Conservation (phyloP, 768 basidiomycete species). For the Boletus pseudo-olivaceus region DNA sequence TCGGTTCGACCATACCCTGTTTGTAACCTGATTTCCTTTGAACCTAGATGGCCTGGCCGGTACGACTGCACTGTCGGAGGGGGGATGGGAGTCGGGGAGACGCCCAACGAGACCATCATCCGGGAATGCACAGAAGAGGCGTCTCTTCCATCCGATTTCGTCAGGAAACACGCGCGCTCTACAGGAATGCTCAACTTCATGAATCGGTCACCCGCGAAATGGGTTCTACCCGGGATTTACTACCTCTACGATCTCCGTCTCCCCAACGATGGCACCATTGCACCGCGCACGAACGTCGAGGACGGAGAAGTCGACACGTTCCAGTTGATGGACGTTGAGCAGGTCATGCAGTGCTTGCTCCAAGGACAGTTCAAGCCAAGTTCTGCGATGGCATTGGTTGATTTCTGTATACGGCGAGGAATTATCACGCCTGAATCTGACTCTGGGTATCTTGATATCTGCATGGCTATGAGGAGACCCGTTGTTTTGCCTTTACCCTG, state of each 20-base stretch:
- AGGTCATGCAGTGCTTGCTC: slow-evolving; percentile 33
- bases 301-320: slow-evolving; percentile 45
- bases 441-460: slow-evolving; percentile 21
- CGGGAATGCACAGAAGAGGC: slow-evolving; percentile 45
- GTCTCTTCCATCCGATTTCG: slow-evolving; percentile 36
- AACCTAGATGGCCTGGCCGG: slow-evolving; percentile 28
- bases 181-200: slow-evolving; percentile 39
- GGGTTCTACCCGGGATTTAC: slow-evolving; percentile 45
- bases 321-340: slow-evolving; percentile 34
- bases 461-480: slow-evolving; percentile 19
- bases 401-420: slow-evolving; percentile 41
- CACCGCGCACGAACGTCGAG: slow-evolving; percentile 33
- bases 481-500: slow-evolving; percentile 21
- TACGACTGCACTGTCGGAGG: slow-evolving; percentile 46
- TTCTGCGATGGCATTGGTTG: slow-evolving; percentile 41
- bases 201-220: slow-evolving; percentile 41
- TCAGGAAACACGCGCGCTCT: slow-evolving; percentile 29
- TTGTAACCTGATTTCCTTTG: not conserved
- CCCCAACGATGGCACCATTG: slow-evolving; percentile 31
- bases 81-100: slow-evolving; percentile 40
- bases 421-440: slow-evolving; percentile 24
- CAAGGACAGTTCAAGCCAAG: slow-evolving; percentile 40
- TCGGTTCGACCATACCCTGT: not conserved
- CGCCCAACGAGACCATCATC: slow-evolving; percentile 35
- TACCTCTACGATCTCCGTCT: slow-evolving; percentile 43